phyloP scores from a whole-genome alignment of 352 stramenopile genomes.

The Thalassiosira livingstoniorum region DNA sequence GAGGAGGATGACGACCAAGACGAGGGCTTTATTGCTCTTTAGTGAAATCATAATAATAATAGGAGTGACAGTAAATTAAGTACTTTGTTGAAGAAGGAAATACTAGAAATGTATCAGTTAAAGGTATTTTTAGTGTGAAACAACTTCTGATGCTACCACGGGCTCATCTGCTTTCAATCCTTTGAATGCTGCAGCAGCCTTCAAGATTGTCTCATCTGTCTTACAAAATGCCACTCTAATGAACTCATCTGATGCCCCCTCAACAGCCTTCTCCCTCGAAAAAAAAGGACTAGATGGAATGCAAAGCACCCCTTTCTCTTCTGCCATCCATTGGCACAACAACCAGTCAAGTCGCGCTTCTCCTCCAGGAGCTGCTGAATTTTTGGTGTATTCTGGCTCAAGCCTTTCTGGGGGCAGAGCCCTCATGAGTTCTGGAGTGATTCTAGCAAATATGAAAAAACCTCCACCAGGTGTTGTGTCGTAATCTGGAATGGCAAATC shows the following conservation, averaged over 20 bases:
- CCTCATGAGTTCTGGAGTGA: slow-evolving; percentile 61
- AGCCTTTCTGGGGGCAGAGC: slow-evolving; percentile 62
- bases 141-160: neutral
- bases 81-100: too few relatives aligned
- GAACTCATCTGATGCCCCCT: slow-evolving; percentile 88
- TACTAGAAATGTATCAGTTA: too few relatives aligned
- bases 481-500: slow-evolving; percentile 83
- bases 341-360: slow-evolving; percentile 89
- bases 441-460: slow-evolving; percentile 85
- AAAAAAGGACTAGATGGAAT: slow-evolving; percentile 95
- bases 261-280: slow-evolving; percentile 78
- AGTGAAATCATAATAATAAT: neutral
- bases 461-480: slow-evolving; percentile 73
- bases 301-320: slow-evolving; percentile 90
- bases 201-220: slow-evolving; percentile 90
- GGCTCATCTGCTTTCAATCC: slow-evolving; percentile 28
- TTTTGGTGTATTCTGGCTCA: slow-evolving; percentile 32
- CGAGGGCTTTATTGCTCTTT: slow-evolving; percentile 69
- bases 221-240: slow-evolving; percentile 95
- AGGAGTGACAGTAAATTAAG: too few relatives aligned
- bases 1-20: slow-evolving; percentile 49
- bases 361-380: slow-evolving; percentile 70
- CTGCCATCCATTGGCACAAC: slow-evolving; percentile 94
- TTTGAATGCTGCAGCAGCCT: slow-evolving; percentile 80
- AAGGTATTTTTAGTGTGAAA: too few relatives aligned